phyloP scores from a whole-genome alignment of 2,329 filamentous ascomycete genomes.

The Colletotrichum tabaci region DNA sequence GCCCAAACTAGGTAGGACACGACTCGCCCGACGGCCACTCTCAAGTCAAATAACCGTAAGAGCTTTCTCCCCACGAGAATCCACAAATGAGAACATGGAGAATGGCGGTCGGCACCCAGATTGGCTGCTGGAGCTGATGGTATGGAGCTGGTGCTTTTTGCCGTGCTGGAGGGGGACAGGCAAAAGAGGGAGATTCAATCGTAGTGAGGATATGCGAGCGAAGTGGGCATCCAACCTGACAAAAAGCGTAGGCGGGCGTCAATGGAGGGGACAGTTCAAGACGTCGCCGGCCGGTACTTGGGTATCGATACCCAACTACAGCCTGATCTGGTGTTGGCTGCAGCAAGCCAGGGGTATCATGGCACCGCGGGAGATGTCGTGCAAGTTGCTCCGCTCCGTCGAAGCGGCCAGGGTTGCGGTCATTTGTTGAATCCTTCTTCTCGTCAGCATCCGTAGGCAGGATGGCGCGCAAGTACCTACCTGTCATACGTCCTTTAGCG shows the following conservation, averaged over 20 bases:
- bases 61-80: neutral
- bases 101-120: conserved; percentile 46
- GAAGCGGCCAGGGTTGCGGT: conserved; percentile 20
- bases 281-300: conserved; percentile 30
- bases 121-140: conserved; percentile 37
- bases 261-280: neutral
- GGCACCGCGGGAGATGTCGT: conserved; percentile 40
- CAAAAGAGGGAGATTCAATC: conserved; percentile 14
- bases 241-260: conserved; percentile 4
- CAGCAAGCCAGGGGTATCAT: conserved; percentile 30
- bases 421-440: conserved; percentile 13
- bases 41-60: conserved; percentile 9
- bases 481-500: conserved; percentile 40
- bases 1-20: conserved; percentile 4
- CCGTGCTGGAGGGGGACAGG: conserved; percentile 28
- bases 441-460: neutral
- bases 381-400: conserved; percentile 30
- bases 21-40: neutral
- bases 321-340: conserved; percentile 21
- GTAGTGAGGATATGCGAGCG: neutral
- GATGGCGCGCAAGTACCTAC: neutral
- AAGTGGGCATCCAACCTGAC: conserved; percentile 3
- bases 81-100: conserved; percentile 27
- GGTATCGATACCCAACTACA: conserved; percentile 33
- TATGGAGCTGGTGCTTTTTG: conserved; percentile 30